Conservation (phyloP, 148 eudicot genomes). For the Rhododendron ferrugineum region DNA sequence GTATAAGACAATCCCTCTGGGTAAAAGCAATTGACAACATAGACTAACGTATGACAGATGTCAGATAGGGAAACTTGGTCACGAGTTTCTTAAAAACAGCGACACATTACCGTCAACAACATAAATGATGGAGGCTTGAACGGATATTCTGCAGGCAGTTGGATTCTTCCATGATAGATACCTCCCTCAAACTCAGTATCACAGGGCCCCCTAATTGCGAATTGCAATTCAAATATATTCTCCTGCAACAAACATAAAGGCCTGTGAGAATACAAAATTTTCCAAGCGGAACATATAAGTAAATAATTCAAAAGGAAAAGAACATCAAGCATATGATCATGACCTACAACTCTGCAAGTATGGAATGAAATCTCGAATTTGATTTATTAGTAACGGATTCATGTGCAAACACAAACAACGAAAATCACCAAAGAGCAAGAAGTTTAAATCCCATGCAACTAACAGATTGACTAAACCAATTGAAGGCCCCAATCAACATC, state of each 20-base stretch:
- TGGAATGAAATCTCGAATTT: not conserved
- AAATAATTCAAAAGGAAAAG: not conserved
- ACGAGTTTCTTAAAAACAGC: not conserved
- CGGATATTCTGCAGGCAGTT: conserved; percentile 90
- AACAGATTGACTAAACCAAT: not conserved
- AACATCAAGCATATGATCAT: not conserved
- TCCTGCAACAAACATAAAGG: conserved; percentile 40
- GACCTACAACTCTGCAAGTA: not conserved
- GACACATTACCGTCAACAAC: conserved; percentile 74
- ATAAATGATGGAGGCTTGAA: conserved; percentile 95
- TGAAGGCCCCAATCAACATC: not conserved
- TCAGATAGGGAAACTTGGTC: not conserved
- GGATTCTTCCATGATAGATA: conserved; percentile 93
- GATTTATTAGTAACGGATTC: not conserved
- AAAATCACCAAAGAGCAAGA: not conserved
- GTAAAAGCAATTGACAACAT: not conserved
- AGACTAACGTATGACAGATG: not conserved
- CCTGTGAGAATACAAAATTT: not conserved
- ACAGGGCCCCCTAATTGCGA: conserved; percentile 86
- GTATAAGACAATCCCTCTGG: not conserved
- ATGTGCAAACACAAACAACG: not conserved
- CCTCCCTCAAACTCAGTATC: conserved; percentile 98
- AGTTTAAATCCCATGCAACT: not conserved
- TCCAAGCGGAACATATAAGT: not conserved
- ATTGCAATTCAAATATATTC: conserved; percentile 98